phyloP scores from a whole-genome alignment of 2,329 filamentous ascomycete genomes.

The Fusarium ambrosium region DNA sequence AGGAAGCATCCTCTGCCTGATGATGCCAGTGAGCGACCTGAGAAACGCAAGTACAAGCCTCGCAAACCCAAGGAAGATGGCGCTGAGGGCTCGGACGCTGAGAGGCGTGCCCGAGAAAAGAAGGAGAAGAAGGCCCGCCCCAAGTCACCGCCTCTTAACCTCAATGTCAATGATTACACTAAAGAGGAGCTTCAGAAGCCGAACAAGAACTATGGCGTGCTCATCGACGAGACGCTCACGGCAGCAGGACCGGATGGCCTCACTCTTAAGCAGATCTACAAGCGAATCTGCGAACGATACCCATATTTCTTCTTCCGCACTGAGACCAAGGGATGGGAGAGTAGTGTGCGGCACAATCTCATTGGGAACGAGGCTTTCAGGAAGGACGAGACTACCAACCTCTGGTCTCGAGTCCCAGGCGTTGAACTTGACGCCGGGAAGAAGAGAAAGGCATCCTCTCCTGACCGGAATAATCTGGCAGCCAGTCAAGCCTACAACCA shows the following conservation, averaged over 20 bases:
- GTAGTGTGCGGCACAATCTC: slow-evolving; percentile 73
- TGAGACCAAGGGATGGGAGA: slow-evolving; percentile 76
- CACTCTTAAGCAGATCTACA: slow-evolving; percentile 73
- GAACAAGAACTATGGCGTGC: slow-evolving; percentile 72
- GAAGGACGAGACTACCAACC: slow-evolving; percentile 68
- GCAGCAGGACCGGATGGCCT: slow-evolving; percentile 67
- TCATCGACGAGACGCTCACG: slow-evolving; percentile 71
- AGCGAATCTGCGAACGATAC: slow-evolving; percentile 69
- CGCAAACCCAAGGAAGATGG: slow-evolving; percentile 69
- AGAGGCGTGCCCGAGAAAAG: slow-evolving; percentile 68
- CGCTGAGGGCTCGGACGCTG: slow-evolving; percentile 68
- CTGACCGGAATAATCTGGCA: slow-evolving; percentile 59
- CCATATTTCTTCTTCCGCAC: slow-evolving; percentile 72
- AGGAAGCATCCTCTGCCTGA: slow-evolving; percentile 74
- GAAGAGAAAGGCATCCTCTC: slow-evolving; percentile 69
- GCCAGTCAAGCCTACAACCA: slow-evolving; percentile 55
- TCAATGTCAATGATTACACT: slow-evolving; percentile 68
- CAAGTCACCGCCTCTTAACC: slow-evolving; percentile 71
- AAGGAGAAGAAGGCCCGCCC: slow-evolving; percentile 71
- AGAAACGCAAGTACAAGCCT: slow-evolving; percentile 77
- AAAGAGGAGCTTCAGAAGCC: slow-evolving; percentile 71
- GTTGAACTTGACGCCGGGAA: slow-evolving; percentile 72
- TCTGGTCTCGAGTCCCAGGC: slow-evolving; percentile 70
- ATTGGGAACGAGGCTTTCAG: slow-evolving; percentile 73
- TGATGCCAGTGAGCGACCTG: slow-evolving; percentile 64